phyloP scores from a whole-genome alignment of 106 monocot genomes.

The Phalaenopsis aphrodite region DNA sequence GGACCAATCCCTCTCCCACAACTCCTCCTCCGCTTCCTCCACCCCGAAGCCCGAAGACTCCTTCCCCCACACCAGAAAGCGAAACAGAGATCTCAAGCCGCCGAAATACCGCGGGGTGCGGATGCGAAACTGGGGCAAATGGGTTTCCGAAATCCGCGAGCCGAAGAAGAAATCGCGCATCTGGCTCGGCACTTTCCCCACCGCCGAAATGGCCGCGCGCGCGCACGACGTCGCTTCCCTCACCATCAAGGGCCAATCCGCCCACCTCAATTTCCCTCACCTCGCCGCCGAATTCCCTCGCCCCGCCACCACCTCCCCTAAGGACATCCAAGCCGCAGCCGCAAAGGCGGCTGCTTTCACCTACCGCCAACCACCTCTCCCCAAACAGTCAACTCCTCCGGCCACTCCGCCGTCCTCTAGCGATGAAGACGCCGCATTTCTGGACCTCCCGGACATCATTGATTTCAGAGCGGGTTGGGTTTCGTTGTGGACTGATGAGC shows the following conservation, averaged over 20 bases:
- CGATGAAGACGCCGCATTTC: slow-evolving; percentile 23
- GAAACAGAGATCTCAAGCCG: slow-evolving; percentile 33
- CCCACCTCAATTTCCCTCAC: slow-evolving; percentile 76
- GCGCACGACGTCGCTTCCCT: slow-evolving; percentile 85
- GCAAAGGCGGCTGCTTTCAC: slow-evolving; percentile 37
- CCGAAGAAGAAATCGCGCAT: slow-evolving; percentile 82
- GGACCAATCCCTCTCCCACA: slow-evolving; percentile 11
- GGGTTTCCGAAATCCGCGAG: slow-evolving; percentile 90
- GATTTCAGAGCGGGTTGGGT: neutral
- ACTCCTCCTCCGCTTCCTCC: neutral
- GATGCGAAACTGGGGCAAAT: slow-evolving; percentile 82
- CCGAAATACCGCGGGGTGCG: slow-evolving; percentile 65
- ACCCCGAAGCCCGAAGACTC: neutral
- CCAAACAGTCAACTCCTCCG: neutral
- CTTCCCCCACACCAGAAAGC: slow-evolving; percentile 8
- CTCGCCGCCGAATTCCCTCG: slow-evolving; percentile 50
- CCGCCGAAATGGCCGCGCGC: slow-evolving; percentile 85
- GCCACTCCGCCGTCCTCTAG: neutral
- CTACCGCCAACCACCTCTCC: neutral
- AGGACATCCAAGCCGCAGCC: slow-evolving; percentile 80
- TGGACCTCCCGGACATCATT: slow-evolving; percentile 51
- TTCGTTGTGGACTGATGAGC: neutral
- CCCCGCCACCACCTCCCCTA: slow-evolving; percentile 50
- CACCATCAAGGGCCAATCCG: slow-evolving; percentile 58
- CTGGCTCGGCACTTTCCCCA: slow-evolving; percentile 80